Evolutionary conservation across 805 yeast species (phyloP), one percentile per base, ranked within the genome.

Genomic region (Cyberlindnera mrakii): DNA sequence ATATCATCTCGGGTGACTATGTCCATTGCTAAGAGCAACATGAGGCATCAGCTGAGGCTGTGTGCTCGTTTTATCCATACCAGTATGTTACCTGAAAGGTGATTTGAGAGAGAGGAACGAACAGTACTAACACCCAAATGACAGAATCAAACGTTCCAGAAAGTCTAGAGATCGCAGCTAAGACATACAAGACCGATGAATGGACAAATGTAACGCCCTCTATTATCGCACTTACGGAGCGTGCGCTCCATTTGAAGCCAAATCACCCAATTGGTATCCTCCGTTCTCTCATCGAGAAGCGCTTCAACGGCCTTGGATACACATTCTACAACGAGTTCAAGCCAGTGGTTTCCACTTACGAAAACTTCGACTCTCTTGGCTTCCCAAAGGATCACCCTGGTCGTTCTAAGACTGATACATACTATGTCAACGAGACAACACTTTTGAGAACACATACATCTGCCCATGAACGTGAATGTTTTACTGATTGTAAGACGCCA

Each of bases 361-460:
- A 91, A 57, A 93, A 93, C 60, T 93, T 93, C 58, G 99, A 93
- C 60, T 85, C 84, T 1, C 71, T 93, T 31, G 97, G 95, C 0
- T 91, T 93, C 62, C 96, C 97, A 1, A 55, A 62, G 30, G 95
- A 90, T 57, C 99, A 93, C 60, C 96, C 96, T 0, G 97, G 99
- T 3, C 73, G 99, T 57, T 78, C 93, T 16, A 85, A 77, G 55
- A 84, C 95, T 3, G 99, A 93, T 60, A 91, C 99, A 0, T 93
- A 93, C 63, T 93, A 93, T 57, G 60, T 93, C 41, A 90, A 93
- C 65, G 72, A 79, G 41, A 74, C 75, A 17, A 68, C 81, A 29
- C 68, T 93, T 25, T 66, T 93, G 46, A 71, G 99, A 57, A 93
- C 99, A 0, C 99, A 93, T 59, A 91, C 99, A 0, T 89, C 97